These are phyloP conservation scores for Hyphopichia khmerensis DNA, from an alignment of 1,139 yeast species.

Conservation along the genomic window DNA sequence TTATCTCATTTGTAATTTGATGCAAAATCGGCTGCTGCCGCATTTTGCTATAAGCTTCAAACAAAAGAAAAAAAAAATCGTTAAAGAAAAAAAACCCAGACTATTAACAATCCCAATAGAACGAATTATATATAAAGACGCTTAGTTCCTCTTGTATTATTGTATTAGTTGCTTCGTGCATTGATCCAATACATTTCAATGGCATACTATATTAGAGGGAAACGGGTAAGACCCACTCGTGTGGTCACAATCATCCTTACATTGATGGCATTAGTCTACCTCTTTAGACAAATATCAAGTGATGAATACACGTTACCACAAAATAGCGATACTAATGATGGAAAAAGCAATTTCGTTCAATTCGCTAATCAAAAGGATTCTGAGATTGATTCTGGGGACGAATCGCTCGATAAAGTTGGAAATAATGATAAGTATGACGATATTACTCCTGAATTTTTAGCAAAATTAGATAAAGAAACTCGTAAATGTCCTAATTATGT, in stretches of 20 bases:
- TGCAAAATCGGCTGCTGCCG: neutral
- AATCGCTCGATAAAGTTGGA: neutral
- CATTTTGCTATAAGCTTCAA: too few relatives aligned
- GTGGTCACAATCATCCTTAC: constrained; percentile 7
- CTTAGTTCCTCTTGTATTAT: neutral
- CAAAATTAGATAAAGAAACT: constrained; percentile 17
- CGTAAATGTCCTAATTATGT: constrained; percentile 42
- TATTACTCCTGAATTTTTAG: constrained; percentile 14
- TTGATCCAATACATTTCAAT: neutral
- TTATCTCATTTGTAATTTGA: neutral
- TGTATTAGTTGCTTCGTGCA: too few relatives aligned
- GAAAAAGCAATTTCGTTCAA: constrained; percentile 3
- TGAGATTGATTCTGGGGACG: neutral
- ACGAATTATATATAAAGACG: neutral
- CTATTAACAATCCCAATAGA: too few relatives aligned
- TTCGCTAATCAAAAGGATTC: neutral
- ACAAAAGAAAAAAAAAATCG: too few relatives aligned
- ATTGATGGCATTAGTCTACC: constrained; percentile 5
- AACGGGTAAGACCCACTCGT: constrained; percentile 8
- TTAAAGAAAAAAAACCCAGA: too few relatives aligned
- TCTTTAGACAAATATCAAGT: constrained; percentile 1
- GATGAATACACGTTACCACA: neutral
- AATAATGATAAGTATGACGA: constrained; percentile 4
- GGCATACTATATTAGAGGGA: constrained; percentile 6
- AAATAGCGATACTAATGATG: constrained; percentile 5